Base-by-base conservation (phyloP, 768 basidiomycete species). In the Collybia nuda region DNA sequence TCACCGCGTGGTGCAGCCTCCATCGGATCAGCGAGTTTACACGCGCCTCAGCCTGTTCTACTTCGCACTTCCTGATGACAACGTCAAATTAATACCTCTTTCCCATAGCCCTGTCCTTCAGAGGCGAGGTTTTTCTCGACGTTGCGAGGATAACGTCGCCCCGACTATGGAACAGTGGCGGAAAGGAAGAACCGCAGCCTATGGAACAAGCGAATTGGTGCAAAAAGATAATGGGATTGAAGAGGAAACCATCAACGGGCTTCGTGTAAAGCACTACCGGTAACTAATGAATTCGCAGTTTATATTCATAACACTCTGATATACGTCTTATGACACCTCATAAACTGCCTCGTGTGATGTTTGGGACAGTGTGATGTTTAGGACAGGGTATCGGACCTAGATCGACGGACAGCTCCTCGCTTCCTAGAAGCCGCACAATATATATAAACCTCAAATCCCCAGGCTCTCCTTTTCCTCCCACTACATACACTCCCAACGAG, bases 1-100 rank as follows among this genome's bases (percentile, higher is more conserved):
- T 44, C 77, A 79, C 45, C 29, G 77, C 40, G 79, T 81, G 19
- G 62, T 75, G 38, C 78, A 78, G 51, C 79, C 78, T 1, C 79
- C 79, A 2, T 41, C 54, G 1, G 76, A 78, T 53, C 79, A 81
- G 50, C 68, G 64, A 6, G 62, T 62, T 21, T 64, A 62, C 40
- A 58, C 70, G 6, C 74, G 79, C 15, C 64, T 81, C 0, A 74
- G 78, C 5, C 64, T 70, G 6, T 76, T 76, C 59, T 78, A 79
- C 55, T 79, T 81, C 54, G 58, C 61, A 18, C 62, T 74, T 57
- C 56, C 73, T 1, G 69, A 79, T 56, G 77, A 79, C 57, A 60
- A 72, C 23, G 67, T 72, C 21, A 64, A 59, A 44, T 63, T 79
- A 6, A 51, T 57, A 2, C 76, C 78, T 1, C 55, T 69, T 12